A percentile compares a stretch with the other conserved stretches of the same genome.
Conservation (phyloP, 2,329 filamentous ascomycete genomes). For the Fusarium sp. region DNA sequence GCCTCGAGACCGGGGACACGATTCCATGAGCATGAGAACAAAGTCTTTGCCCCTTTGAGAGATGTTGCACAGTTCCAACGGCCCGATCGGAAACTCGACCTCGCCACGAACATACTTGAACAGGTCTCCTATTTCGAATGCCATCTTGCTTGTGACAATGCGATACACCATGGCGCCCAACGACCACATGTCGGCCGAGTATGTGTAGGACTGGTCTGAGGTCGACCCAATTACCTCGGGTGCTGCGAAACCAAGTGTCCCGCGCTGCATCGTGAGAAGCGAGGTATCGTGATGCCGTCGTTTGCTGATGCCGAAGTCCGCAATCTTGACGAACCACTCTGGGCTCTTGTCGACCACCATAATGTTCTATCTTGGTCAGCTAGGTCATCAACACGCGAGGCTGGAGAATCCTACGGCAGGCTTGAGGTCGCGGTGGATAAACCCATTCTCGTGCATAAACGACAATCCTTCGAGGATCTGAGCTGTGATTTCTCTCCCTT, state of each 20-base stretch:
- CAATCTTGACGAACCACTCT: not conserved
- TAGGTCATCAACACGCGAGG: not conserved
- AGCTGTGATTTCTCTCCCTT: not conserved
- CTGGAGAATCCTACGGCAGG: not conserved
- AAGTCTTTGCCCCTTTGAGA: not conserved
- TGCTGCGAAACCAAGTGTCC: not conserved
- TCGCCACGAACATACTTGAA: not conserved
- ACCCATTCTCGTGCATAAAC: not conserved
- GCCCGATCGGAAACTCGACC: not conserved
- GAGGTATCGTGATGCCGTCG: not conserved
- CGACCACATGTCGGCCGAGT: not conserved
- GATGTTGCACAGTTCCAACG: not conserved
- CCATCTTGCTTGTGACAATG: not conserved
- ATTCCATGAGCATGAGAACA: not conserved
- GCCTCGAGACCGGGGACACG: not conserved
- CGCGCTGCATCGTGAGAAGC: not conserved
- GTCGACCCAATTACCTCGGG: not conserved
- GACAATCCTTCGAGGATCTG: not conserved
- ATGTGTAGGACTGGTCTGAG: not conserved
- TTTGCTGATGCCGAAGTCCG: constrained; percentile 4
- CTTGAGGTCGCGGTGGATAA: not conserved
- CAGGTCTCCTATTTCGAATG: not conserved
- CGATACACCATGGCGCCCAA: not conserved
- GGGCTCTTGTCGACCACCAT: not conserved
- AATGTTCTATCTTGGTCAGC: not conserved